phyloP scores from a whole-genome alignment of 1,139 yeast species.

The Blastobotrys apis region DNA sequence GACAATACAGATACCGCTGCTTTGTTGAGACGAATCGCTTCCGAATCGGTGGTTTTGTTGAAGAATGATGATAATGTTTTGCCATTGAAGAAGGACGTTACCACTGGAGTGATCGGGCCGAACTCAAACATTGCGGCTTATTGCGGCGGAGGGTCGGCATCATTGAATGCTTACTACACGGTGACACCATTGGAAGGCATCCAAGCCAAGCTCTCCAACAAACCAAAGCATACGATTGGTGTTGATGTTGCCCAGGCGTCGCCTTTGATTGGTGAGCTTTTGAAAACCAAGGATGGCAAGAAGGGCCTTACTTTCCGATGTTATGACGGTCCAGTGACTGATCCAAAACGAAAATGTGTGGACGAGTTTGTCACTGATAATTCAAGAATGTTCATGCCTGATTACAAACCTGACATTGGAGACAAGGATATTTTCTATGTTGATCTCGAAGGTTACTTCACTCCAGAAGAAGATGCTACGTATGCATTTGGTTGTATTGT shows the following conservation, averaged over 20 bases:
- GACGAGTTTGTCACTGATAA: constrained; percentile 38
- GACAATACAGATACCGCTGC: constrained; percentile 45
- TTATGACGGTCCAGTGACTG: constrained; percentile 40
- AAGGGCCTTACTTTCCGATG: constrained; percentile 43
- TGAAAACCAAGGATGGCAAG: constrained; percentile 35
- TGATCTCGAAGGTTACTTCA: constrained; percentile 46
- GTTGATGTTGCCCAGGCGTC: constrained; percentile 35
- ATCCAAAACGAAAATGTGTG: constrained; percentile 37
- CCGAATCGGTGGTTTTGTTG: constrained; percentile 48
- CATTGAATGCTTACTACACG: constrained; percentile 44
- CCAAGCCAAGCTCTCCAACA: constrained; percentile 30
- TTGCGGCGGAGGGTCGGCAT: constrained; percentile 55
- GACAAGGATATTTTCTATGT: constrained; percentile 38
- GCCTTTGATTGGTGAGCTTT: constrained; percentile 33
- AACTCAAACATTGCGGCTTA: constrained; percentile 44
- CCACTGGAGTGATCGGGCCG: constrained; percentile 50
- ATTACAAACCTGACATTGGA: constrained; percentile 40
- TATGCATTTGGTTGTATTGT: constrained; percentile 51
- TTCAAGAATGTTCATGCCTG: constrained; percentile 45
- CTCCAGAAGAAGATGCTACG: constrained; percentile 46
- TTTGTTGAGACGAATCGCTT: constrained; percentile 46
- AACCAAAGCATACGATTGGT: constrained; percentile 39
- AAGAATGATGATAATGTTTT: constrained; percentile 47
- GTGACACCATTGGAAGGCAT: constrained; percentile 47
- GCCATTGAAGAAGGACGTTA: constrained; percentile 39